Evolutionary conservation across 1,284 basidiomycete genomes (phyloP).

Genomic region (Ganoderma meredithae): DNA sequence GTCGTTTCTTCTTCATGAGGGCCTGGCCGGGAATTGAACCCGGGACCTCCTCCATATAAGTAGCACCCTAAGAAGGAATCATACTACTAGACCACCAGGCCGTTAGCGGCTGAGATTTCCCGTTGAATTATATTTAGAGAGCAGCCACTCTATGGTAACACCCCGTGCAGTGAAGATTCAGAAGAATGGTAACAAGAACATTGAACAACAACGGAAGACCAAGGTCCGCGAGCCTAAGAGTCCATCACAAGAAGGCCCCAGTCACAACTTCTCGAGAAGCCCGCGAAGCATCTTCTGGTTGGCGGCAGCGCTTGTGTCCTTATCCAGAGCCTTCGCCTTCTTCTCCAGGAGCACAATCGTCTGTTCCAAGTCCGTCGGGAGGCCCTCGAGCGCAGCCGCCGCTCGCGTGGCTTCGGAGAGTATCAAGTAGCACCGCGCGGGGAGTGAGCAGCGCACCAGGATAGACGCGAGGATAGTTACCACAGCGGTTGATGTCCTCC

Average conservation of each 20-base stretch:
- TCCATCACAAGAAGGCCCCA: background rate
- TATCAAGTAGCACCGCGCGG: background rate
- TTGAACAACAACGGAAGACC: background rate
- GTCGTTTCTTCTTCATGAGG: no score
- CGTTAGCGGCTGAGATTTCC: background rate
- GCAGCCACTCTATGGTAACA: no score
- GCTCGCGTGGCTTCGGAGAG: slow-evolving; percentile 45
- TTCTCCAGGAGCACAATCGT: slow-evolving; percentile 53
- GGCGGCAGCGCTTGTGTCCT: slow-evolving; percentile 44
- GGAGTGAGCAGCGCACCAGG: slow-evolving; percentile 1
- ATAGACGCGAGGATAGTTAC: slow-evolving; percentile 42
- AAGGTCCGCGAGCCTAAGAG: background rate
- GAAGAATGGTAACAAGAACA: no score
- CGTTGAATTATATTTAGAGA: no score
- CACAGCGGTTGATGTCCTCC: slow-evolving; percentile 50
- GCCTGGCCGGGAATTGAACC: slow-evolving; percentile 88
- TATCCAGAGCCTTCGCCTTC: slow-evolving; percentile 52
- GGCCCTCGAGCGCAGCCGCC: slow-evolving; percentile 44
- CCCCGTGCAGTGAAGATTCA: no score
- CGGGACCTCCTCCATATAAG: slow-evolving; percentile 83
- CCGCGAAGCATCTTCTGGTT: slow-evolving; percentile 47
- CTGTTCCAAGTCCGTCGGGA: slow-evolving; percentile 53
- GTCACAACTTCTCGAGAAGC: slow-evolving; percentile 40
- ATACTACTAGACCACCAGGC: slow-evolving; percentile 34
- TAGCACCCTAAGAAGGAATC: slow-evolving; percentile 30